Evolutionary conservation across 108 stramenopile genomes (phyloP).

Genomic region (Cyclotella distinguenda): DNA sequence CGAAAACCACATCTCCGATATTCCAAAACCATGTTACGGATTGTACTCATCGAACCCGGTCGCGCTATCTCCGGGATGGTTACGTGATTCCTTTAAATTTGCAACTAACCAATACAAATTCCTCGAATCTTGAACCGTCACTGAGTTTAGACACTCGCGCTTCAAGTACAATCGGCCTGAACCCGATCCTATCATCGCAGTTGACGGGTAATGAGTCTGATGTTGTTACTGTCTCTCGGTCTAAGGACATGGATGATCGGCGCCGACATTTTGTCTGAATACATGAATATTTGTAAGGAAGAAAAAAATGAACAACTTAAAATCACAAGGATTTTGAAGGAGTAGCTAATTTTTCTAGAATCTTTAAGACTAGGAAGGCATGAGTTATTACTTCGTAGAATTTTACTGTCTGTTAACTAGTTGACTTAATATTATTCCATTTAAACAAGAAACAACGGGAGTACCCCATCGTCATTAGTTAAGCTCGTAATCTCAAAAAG

Average conservation of each 20-base stretch:
- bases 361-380: no score
- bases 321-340: no score
- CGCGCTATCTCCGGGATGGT: background rate
- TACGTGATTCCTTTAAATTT: background rate
- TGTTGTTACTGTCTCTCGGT: background rate
- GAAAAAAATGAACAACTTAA: no score
- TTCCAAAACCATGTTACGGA: background rate
- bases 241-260: background rate
- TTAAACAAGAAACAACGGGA: no score
- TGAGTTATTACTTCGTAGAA: no score
- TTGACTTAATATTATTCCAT: no score
- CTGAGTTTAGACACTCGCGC: constrained; percentile 1
- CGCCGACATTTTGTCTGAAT: background rate
- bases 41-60: background rate
- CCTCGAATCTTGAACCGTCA: constrained; percentile 4
- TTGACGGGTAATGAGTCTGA: background rate
- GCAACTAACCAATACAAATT: background rate
- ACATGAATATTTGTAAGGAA: no score
- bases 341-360: no score
- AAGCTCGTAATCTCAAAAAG: no score
- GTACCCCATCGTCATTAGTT: no score
- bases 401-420: no score
- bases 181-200: background rate
- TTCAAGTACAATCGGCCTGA: constrained; percentile 4
- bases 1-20: background rate